Base-by-base conservation (phyloP, 257 asterid genomes). In the Nicotiana tomentosiformis region DNA sequence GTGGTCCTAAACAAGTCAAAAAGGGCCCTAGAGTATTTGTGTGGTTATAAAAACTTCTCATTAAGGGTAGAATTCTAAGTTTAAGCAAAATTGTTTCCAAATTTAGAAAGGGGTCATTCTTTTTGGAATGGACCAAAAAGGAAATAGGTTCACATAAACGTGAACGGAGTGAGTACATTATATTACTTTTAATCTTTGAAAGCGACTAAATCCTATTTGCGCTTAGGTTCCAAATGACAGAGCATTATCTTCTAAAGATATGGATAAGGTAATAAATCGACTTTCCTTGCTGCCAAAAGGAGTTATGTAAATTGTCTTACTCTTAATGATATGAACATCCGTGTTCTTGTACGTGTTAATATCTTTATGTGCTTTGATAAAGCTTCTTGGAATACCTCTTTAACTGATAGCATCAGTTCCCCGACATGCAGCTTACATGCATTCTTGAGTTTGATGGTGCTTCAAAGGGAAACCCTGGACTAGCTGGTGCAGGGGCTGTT, bases 401-500 rank as follows among this genome's bases (percentile, higher is more conserved):
- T 80, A 70, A 68, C 76, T 67, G 76, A 39, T 65, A 85, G 83
- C 82, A 78, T 83, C 80, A 86, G 84, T 76, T 80, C 61, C 86
- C 82, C 65, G 66, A 84, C 84, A 79, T 86, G 57, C 91, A 95
- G 99, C 82, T 90, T 82, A 90, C 99, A 57, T 93, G 99, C 83
- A 83, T 87, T 88, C 84, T 95, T 26, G 99, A 93, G 90, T 95
- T 95, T 84, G 99, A 95, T 86, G 99, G 99, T 60, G 96, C 99
- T 85, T 93, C 99, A 82, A 95, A 95, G 89, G 99, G 99, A 65
- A 95, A 95, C 78, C 99, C 99, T 76, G 99, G 99, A 69, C 93
- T 86, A 85, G 97, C 99, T 90, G 98, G 98, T 74, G 98, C 98
- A 66, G 99, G 99, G 76, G 97, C 99, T 2, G 92, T 93, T 77